Base-by-base conservation (phyloP, 805 yeast genomes). In the Saccharomycopsis babjevae region DNA sequence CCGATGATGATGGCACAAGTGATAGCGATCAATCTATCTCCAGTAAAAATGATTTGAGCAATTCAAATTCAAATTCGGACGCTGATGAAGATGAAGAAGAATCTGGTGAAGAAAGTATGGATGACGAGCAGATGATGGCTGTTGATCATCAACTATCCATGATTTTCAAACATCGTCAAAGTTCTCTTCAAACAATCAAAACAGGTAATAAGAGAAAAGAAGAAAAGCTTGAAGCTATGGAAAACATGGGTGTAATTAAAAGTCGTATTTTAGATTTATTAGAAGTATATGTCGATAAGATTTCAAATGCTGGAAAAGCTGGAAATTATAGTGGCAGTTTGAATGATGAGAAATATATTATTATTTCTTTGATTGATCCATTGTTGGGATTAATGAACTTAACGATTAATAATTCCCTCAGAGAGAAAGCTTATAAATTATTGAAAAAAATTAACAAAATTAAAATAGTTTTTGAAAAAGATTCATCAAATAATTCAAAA, bases 81-180 rank as follows among this genome's bases (percentile, higher is more conserved):
- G 68, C 66, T 1, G 73, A 69, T 8, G 67, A 68, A 54, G 68
- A 68, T 13, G 69, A 69, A 5, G 74, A 68, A 25, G 76, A 73
- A 50, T 72, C 74, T 8, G 73, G 74, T 36, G 75, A 73, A 57
- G 77, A 74, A 60, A 74, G 72, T 62, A 74, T 73, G 43, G 72
- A 74, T 56, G 76, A 73, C 59, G 70, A 92, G 67, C 91, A 91
- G 70, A 93, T 93, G 98, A 84, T 91, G 85, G 96, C 92, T 22
- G 81, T 93, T 67, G 98, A 93, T 70, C 88, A 79, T 25, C 94
- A 90, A 63, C 75, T 93, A 36, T 82, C 97, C 0, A 80, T 79
- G 59, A 93, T 93, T 60, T 93, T 93, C 79, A 83, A 86, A 68
- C 93, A 90, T 67, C 82, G 97, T 67, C 83, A 84, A 66, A 84